Conservation (phyloP, 495 filamentous ascomycete species). For the Penicillium arizonense region DNA sequence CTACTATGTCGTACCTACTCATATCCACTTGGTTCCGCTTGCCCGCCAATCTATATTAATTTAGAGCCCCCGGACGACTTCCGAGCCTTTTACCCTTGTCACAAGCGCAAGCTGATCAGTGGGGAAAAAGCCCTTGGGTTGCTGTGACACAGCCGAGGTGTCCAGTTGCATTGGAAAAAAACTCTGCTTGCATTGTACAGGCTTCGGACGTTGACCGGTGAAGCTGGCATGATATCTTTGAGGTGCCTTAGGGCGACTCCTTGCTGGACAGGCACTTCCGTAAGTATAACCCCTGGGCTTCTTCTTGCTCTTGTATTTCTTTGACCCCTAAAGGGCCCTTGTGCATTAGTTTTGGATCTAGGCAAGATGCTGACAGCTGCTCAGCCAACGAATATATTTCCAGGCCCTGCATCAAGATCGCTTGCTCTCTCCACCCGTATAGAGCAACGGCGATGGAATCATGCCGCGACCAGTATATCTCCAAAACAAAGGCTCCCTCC, state of each 20-base stretch:
- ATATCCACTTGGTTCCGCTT: slow-evolving; percentile 19
- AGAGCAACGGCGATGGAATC: slow-evolving; percentile 10
- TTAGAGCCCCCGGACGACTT: slow-evolving; percentile 19
- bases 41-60: not conserved
- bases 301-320: not conserved
- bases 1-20: not conserved
- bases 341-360: not conserved
- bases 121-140: not conserved
- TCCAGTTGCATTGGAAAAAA: slow-evolving; percentile 8
- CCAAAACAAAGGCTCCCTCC: slow-evolving; percentile 32
- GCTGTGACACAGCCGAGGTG: slow-evolving; percentile 10
- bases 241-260: slow-evolving; percentile 11
- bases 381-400: slow-evolving; percentile 15
- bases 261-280: slow-evolving; percentile 13
- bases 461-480: slow-evolving; percentile 9
- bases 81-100: slow-evolving; percentile 8
- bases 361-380: slow-evolving; percentile 22
- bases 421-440: slow-evolving; percentile 7
- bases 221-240: slow-evolving; percentile 16
- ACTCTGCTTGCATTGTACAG: slow-evolving; percentile 8
- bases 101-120: slow-evolving; percentile 3
- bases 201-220: slow-evolving; percentile 20
- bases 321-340: not conserved
- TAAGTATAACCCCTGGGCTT: slow-evolving; percentile 14
- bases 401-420: slow-evolving; percentile 12